Evolutionary conservation across 73 alveolate species (phyloP).

Genomic region (Paramecium sexaurelia): DNA sequence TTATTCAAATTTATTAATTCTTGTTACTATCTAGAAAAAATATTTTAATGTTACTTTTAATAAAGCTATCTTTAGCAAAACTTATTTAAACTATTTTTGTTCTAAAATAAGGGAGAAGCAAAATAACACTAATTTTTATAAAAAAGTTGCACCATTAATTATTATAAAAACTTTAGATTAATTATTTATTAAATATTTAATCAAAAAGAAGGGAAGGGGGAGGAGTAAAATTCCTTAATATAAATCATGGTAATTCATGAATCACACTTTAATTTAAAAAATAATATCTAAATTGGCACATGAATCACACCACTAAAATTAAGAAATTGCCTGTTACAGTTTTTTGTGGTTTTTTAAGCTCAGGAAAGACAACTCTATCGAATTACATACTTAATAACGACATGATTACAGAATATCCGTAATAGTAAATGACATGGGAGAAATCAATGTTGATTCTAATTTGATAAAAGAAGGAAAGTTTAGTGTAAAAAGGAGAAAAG

Average conservation of each 20-base stretch:
- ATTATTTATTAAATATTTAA: too few species aligned
- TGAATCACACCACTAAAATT: not conserved
- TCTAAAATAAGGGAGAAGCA: too few species aligned
- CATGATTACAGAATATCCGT: slow-evolving; percentile 73
- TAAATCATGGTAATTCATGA: not conserved
- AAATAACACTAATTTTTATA: too few species aligned
- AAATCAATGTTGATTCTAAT: slow-evolving; percentile 72
- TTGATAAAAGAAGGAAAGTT: slow-evolving; percentile 67
- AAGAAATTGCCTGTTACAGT: slow-evolving; percentile 79
- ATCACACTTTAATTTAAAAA: not conserved
- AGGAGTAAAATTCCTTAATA: not conserved
- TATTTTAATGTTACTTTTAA: too few species aligned
- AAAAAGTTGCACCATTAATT: too few species aligned
- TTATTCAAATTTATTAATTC: too few species aligned
- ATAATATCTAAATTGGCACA: not conserved
- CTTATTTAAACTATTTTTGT: too few species aligned
- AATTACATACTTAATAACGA: slow-evolving; percentile 65
- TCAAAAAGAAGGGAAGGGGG: not conserved
- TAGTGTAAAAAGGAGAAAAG: slow-evolving; percentile 52
- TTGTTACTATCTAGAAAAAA: too few species aligned
- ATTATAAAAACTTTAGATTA: too few species aligned
- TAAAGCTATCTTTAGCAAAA: too few species aligned
- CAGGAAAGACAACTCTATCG: slow-evolving; percentile 83
- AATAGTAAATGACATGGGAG: slow-evolving; percentile 83
- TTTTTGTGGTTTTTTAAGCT: slow-evolving; percentile 77